Percentiles rank a stretch among this genome's conserved stretches.
These are phyloP conservation scores for Diaporthe sp. DNA, from an alignment of 2,329 filamentous ascomycete genomes.

Conservation along the genomic window DNA sequence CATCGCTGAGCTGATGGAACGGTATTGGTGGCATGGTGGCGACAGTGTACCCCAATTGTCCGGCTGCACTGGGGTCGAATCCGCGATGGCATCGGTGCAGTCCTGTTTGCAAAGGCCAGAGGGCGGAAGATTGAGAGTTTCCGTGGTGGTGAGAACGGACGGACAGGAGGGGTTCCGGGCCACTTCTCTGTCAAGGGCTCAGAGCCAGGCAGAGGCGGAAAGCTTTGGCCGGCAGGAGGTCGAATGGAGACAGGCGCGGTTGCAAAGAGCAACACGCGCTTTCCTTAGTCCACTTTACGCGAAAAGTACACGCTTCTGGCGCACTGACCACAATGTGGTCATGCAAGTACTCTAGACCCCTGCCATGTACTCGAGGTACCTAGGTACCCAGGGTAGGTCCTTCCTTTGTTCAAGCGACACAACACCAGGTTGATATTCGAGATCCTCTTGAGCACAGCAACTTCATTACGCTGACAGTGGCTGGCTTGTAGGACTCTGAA, in stretches of 20 bases:
- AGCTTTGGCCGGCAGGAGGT: constrained; percentile 16
- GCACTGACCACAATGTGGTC: constrained; percentile 5
- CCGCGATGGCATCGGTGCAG: constrained; percentile 14
- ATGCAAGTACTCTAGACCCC: constrained; percentile 6
- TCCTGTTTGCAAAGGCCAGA: neutral
- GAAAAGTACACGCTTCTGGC: constrained; percentile 15
- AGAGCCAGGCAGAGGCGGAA: constrained; percentile 18
- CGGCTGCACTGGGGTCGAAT: constrained; percentile 5
- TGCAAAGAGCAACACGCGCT: constrained; percentile 32
- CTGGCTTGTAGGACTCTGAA: neutral
- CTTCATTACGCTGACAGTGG: too few relatives aligned
- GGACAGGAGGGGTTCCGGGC: neutral
- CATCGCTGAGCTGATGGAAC: constrained; percentile 42
- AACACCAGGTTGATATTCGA: neutral
- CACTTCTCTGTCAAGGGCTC: neutral
- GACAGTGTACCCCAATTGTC: constrained; percentile 20
- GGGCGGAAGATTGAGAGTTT: neutral
- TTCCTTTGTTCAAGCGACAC: neutral
- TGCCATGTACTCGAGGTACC: neutral
- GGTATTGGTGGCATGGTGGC: constrained; percentile 27
- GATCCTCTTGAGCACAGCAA: neutral
- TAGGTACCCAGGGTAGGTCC: neutral
- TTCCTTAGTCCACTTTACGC: constrained; percentile 28
- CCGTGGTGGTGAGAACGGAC: neutral
- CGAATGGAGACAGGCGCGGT: constrained; percentile 31